Evolutionary conservation across 169 alveolate species (phyloP), one percentile per base, ranked within the genome.

Genomic region (Plasmodium adleri): DNA sequence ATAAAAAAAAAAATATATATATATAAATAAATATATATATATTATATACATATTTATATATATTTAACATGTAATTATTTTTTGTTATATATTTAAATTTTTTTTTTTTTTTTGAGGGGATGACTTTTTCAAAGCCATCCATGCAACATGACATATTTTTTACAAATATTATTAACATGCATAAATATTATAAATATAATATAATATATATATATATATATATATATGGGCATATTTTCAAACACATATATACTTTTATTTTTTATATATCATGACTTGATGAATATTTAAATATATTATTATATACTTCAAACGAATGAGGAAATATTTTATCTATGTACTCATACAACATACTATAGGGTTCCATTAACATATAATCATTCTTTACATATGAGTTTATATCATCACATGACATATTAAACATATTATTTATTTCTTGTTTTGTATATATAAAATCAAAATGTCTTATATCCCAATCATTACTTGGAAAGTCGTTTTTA

Each of bases 381-480:
- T 3, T 12, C 3, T 50, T 66, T 8, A 76, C 28, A 59, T n/a
- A 49, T 4, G 59, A 9, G 2, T 28, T 12, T 9, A 58, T 7
- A 28, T 83, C 80, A n/a, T 54, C 64, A 60, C 78, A 59, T 9
- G 71, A 20, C 91, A 83, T 83, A 39, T 70, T 74, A 52, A 83
- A 60, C 39, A 83, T 15, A 12, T 58, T 68, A 17, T 68, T 45
- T 56, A 68, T 83, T 50, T 68, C 85, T 28, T 50, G 72, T 49
- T 58, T 39, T 26, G 91, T 28, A 26, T 17, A 54, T 10, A 28
- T 8, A 52, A 56, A 83, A 28, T 67, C 74, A 59, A 67, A 83
- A 17, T 83, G 72, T 12, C 52, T 26, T 9, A 67, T 59, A 17
- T 70, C 71, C 91, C 91, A 83, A 13, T 56, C 32, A 49, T 67